Evolutionary conservation across 106 monocot genomes (phyloP).

Genomic region (Dendrobium catenatum): DNA sequence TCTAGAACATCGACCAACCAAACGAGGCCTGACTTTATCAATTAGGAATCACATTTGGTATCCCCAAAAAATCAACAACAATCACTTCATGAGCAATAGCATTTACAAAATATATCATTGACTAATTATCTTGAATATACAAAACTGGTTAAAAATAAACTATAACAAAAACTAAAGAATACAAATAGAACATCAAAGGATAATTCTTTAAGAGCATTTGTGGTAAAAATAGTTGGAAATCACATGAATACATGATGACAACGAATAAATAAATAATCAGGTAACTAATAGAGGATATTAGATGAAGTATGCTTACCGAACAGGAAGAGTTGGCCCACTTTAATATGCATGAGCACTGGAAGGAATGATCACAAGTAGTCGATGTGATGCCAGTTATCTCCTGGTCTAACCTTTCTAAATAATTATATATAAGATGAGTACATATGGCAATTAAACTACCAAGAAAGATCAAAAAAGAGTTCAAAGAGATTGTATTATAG

Average conservation of each 20-base stretch:
- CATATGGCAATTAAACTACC: background rate
- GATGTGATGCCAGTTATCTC: conserved; percentile 78
- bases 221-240: background rate
- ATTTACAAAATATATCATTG: background rate
- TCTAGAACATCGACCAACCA: too few species aligned
- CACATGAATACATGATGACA: background rate
- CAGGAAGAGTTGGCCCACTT: conserved; percentile 87
- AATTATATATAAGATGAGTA: conserved; percentile 5
- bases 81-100: background rate
- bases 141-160: background rate
- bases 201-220: background rate
- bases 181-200: background rate
- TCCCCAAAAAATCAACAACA: background rate
- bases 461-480: background rate
- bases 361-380: conserved; percentile 90
- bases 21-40: too few species aligned
- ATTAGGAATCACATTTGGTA: too few species aligned
- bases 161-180: background rate
- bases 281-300: background rate
- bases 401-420: conserved; percentile 81
- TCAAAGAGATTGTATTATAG: background rate
- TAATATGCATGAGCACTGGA: conserved; percentile 81
- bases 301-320: conserved; percentile 36
- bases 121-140: background rate
- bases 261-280: background rate